Base-by-base conservation (phyloP, 148 eudicot genomes). In the Nyssa sinensis region DNA sequence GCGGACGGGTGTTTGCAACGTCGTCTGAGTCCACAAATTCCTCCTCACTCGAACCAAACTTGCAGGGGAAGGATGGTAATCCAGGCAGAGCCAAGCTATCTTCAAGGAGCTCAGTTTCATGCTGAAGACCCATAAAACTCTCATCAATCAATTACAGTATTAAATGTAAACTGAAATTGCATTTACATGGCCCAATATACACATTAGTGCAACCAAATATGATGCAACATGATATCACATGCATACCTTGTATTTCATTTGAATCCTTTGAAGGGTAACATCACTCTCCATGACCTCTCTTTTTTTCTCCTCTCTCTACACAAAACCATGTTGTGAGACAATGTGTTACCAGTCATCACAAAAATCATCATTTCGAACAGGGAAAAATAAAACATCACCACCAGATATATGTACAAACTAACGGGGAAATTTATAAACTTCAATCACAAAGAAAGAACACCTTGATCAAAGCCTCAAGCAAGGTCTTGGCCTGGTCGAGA, bases 241-340 rank as follows among this genome's bases (percentile, higher is more conserved):
- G 27, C 78, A 75, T 89, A 95, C 99, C 99, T 95, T 95, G 74
- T 92, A 93, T 76, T 89, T 88, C 84, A 92, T 70, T 67, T 95
- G 99, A 71, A 90, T 82, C 83, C 99, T 88, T 77, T 95, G 99
- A 68, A 95, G 97, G 81, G 84, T 84, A 70, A 92, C 92, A 82
- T 95, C 99, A 66, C 86, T 93, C 77, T 92, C 94, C 82, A 89
- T 83, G 66, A 95, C 93, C 41, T 95, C 99, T 82, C 97, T 83
- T 78, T 95, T 95, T 72, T 93, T 93, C 89, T 93, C 99, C 76
- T 95, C 99, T 77, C 99, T 89, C 99, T 95, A 85, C 81, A 87
- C 5, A 71, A 44, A 74, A 66, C 49, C 31, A 64, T 69, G 41
- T 64, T 47, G 61, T 72, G n/a, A 76, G 61, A 35, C 30, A 47